Evolutionary conservation across 257 asterid species (phyloP).

Genomic region (Lycium barbarum): DNA sequence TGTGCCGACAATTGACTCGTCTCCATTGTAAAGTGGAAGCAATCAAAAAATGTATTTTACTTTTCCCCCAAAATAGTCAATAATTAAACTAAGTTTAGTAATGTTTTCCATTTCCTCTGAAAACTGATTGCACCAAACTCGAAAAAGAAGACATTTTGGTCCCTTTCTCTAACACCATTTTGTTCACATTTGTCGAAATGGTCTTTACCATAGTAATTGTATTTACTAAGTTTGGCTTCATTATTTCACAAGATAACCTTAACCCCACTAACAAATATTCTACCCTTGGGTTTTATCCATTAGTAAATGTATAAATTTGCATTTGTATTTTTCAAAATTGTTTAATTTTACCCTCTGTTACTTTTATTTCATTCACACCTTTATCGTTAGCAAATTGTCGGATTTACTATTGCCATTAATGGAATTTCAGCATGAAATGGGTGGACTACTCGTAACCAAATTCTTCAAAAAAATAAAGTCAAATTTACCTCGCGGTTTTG

Average conservation of each 20-base stretch:
- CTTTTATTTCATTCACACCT: background rate
- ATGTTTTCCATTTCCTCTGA: background rate
- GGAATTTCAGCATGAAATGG: background rate
- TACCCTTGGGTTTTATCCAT: background rate
- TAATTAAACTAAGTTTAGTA: slow-evolving; percentile 7
- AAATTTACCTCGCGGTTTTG: background rate
- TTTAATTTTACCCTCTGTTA: background rate
- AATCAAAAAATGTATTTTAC: background rate
- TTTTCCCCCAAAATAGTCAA: background rate
- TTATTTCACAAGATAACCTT: background rate
- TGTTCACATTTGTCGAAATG: too few relatives aligned
- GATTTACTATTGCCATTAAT: background rate
- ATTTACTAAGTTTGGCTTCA: background rate
- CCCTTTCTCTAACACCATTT: background rate
- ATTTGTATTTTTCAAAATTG: background rate
- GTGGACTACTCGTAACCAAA: background rate
- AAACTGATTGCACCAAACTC: background rate
- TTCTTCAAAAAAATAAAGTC: background rate
- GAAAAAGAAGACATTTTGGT: background rate
- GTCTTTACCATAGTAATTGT: background rate
- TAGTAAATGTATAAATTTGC: background rate
- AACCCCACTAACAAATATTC: background rate
- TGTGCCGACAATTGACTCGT: background rate
- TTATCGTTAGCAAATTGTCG: background rate
- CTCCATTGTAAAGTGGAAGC: background rate